Evolutionary conservation across 495 filamentous ascomycete genomes (phyloP).

Genomic region (Gamarada debralockiae): DNA sequence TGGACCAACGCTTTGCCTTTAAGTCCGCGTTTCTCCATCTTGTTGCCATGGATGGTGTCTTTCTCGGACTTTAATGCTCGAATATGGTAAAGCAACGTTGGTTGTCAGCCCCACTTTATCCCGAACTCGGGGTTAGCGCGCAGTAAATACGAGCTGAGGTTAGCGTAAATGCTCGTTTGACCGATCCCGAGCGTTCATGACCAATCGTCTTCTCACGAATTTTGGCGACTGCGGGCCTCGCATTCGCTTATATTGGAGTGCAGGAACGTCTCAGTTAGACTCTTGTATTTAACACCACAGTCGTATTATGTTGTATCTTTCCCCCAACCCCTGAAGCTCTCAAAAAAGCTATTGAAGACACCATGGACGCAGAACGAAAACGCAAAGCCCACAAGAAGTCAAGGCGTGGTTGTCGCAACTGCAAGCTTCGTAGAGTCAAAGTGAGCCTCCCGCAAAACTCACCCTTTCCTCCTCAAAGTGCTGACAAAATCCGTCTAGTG

Average conservation of each 20-base stretch:
- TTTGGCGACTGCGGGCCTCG: background rate
- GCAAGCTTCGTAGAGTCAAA: slow-evolving; percentile 44
- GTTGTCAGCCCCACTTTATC: no score
- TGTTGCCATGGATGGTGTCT: no score
- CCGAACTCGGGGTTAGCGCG: background rate
- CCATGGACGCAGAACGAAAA: slow-evolving; percentile 12
- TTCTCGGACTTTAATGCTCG: no score
- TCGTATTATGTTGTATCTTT: no score
- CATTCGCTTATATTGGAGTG: background rate
- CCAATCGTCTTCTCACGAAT: background rate
- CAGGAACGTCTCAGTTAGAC: background rate
- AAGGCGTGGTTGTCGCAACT: slow-evolving; percentile 41
- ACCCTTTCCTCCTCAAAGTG: background rate
- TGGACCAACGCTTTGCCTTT: no score
- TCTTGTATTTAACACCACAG: background rate
- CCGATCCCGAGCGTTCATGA: background rate
- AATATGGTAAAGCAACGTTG: no score
- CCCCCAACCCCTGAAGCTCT: background rate
- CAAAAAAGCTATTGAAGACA: background rate
- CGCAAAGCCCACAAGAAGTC: slow-evolving; percentile 40
- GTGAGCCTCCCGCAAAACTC: slow-evolving; percentile 18
- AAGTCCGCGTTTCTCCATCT: no score
- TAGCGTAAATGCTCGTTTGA: slow-evolving; percentile 6
- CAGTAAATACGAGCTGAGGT: slow-evolving; percentile 24
- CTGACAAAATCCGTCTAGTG: slow-evolving; percentile 29